A percentile compares a stretch with the other conserved stretches of the same genome.
phyloP scores from a whole-genome alignment of 1,139 yeast genomes.

The Pichia sp. region DNA sequence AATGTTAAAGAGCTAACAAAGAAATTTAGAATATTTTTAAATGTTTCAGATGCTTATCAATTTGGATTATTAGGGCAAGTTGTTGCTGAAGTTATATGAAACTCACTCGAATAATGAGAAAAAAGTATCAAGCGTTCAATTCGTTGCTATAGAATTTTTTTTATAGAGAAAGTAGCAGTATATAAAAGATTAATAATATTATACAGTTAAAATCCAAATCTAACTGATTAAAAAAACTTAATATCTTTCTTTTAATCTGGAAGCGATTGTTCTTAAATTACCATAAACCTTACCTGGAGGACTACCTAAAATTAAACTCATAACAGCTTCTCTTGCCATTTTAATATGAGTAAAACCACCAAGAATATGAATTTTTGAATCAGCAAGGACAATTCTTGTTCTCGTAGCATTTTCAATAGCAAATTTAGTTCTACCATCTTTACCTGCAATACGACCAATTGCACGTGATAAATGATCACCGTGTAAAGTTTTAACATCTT shows the following conservation, averaged over 20 bases:
- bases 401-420: conserved; percentile 98
- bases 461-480: conserved; percentile 98
- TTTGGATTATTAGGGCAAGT: conserved; percentile 50
- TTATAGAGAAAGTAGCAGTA: too few relatives aligned
- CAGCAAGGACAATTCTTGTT: conserved; percentile 96
- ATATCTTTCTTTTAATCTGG: conserved; percentile 94
- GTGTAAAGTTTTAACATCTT: conserved; percentile 89
- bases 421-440: conserved; percentile 97
- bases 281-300: conserved; percentile 99
- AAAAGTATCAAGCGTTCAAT: too few relatives aligned
- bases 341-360: conserved; percentile 97
- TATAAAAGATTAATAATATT: too few relatives aligned
- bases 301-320: conserved; percentile 88
- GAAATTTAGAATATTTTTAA: conserved; percentile 44
- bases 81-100: conserved; percentile 19
- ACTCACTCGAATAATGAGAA: neutral
- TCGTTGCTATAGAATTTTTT: too few relatives aligned
- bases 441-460: conserved; percentile 98
- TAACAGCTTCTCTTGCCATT: conserved; percentile 97
- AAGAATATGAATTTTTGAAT: conserved; percentile 87
- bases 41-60: conserved; percentile 56
- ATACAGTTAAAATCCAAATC: neutral
- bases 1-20: conserved; percentile 40
- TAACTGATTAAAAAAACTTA: conserved; percentile 28
- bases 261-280: conserved; percentile 91